Percentiles rank a stretch among this genome's conserved stretches.
phyloP scores from a whole-genome alignment of 129 eudicot species.

The Flaveria trinervia region DNA sequence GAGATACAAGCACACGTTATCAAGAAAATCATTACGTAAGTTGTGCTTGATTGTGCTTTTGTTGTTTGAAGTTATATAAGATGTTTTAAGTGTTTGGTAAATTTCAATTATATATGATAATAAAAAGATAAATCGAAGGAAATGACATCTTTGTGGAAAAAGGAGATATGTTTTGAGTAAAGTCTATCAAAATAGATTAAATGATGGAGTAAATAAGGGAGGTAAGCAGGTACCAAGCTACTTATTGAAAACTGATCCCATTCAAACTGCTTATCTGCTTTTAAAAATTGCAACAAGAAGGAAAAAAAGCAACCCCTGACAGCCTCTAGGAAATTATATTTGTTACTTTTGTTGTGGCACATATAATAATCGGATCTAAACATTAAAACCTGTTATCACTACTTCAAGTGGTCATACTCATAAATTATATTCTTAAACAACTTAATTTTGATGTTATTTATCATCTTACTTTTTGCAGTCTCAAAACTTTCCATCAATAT shows the following conservation, averaged over 20 bases:
- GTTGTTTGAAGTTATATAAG: not conserved
- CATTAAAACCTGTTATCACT: not conserved
- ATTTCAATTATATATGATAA: not conserved
- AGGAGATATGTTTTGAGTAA: not conserved
- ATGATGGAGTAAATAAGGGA: not conserved
- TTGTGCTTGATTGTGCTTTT: conserved; percentile 1
- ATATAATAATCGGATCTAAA: not conserved
- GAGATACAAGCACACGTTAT: conserved; percentile 39
- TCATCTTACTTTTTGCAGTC: conserved; percentile 44
- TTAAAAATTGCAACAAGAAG: no score
- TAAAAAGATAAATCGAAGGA: not conserved
- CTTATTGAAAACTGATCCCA: no score
- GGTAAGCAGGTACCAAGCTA: not conserved
- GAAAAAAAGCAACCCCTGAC: no score
- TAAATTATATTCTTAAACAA: not conserved
- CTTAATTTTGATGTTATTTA: not conserved
- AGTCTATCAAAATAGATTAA: not conserved
- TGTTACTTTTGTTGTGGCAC: not conserved
- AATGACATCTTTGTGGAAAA: not conserved
- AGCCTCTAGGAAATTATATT: no score
- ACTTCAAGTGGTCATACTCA: no score
- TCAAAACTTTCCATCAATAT: conserved; percentile 63
- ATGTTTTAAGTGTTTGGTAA: not conserved
- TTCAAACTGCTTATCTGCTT: no score
- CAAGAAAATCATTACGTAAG: conserved; percentile 58